Evolutionary conservation across 345 rosid genomes (phyloP).

Genomic region (Salix arbutifolia): DNA sequence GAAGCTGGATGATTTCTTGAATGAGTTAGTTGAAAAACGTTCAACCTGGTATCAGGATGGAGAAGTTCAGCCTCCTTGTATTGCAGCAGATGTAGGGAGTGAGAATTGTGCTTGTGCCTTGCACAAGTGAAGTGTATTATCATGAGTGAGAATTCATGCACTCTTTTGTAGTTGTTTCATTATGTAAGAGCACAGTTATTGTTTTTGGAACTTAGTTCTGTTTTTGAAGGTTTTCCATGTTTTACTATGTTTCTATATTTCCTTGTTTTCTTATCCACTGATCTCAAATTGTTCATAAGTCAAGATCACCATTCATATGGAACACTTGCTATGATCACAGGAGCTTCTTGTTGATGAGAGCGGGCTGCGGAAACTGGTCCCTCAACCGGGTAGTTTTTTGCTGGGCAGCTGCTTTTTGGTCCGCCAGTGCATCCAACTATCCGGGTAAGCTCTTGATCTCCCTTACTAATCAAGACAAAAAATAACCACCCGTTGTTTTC

Average conservation of each 20-base stretch:
- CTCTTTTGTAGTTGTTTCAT: constrained; percentile 6
- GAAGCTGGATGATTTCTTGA: constrained; percentile 71
- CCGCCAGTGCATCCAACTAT: too few relatives aligned
- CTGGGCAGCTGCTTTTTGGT: too few relatives aligned
- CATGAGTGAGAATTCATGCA: background rate
- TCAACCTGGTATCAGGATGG: constrained; percentile 57
- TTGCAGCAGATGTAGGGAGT: constrained; percentile 60
- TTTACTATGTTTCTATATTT: constrained; percentile 2
- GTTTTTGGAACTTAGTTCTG: background rate
- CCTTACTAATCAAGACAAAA: too few relatives aligned
- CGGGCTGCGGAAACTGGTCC: too few relatives aligned
- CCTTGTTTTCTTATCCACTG: background rate
- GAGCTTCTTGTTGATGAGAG: too few relatives aligned
- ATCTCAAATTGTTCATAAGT: too few relatives aligned
- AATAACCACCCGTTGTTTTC: too few relatives aligned
- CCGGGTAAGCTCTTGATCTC: too few relatives aligned
- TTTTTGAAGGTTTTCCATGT: background rate
- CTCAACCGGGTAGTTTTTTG: too few relatives aligned
- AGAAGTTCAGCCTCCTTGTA: constrained; percentile 47
- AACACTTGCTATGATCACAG: too few relatives aligned
- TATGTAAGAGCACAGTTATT: constrained; percentile 13
- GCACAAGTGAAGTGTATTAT: constrained; percentile 44
- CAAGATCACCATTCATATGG: too few relatives aligned
- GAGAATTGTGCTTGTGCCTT: constrained; percentile 58
- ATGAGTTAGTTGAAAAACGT: constrained; percentile 54